phyloP scores from a whole-genome alignment of 176 grass and related monocot genomes.

The Triticum urartu region DNA sequence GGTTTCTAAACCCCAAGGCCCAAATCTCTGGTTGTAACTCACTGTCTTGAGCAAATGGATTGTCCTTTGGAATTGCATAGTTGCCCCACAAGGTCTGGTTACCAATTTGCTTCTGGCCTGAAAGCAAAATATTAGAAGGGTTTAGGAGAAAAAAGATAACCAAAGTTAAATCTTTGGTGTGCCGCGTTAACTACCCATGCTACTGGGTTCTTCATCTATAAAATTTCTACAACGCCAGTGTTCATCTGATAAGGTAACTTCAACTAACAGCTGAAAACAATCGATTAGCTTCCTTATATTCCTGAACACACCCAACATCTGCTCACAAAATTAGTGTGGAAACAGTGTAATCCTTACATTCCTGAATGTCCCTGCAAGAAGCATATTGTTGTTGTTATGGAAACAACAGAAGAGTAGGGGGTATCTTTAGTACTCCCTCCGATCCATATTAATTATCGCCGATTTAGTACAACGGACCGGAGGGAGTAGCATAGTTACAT shows the following conservation, averaged over 20 bases:
- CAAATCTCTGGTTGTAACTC: conserved; percentile 56
- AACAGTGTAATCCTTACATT: not conserved
- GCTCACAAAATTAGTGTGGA: not conserved
- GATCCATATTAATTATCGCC: no score
- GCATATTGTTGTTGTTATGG: no score
- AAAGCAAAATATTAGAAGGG: conserved; percentile 20
- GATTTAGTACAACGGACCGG: no score
- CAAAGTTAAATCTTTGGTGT: not conserved
- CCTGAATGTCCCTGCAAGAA: not conserved
- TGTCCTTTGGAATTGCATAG: conserved; percentile 62
- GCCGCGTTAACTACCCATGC: not conserved
- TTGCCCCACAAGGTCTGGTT: conserved; percentile 61
- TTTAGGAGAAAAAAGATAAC: not conserved
- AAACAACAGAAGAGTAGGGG: no score
- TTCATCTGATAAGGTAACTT: not conserved
- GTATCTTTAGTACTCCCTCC: no score
- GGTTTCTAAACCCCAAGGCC: conserved; percentile 59
- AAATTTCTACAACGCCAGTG: not conserved
- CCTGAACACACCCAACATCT: not conserved
- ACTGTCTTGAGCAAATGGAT: conserved; percentile 50
- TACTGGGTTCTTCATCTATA: not conserved
- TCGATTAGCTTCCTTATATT: not conserved
- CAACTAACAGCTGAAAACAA: not conserved
- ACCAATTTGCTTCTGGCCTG: conserved; percentile 46
- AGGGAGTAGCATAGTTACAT: not conserved